A percentile compares a stretch with the other conserved stretches of the same genome.
These are phyloP conservation scores for Cutaneotrichosporon cavernicola DNA, from an alignment of 1,284 basidiomycete genomes.

Conservation along the genomic window DNA sequence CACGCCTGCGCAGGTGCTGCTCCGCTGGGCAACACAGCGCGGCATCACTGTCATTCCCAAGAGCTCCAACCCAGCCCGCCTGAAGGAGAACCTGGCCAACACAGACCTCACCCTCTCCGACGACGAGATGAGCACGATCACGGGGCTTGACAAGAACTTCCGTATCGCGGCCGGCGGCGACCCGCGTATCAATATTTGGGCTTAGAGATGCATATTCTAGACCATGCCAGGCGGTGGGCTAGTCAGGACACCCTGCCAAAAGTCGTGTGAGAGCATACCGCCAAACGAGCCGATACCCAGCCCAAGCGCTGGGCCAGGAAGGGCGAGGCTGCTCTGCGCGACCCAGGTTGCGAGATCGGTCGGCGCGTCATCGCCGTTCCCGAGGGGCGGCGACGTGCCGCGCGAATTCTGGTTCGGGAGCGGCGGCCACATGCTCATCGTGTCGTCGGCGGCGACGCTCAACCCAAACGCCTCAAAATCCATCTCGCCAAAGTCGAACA, in stretches of 20 bases:
- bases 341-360: slow-evolving; percentile 10
- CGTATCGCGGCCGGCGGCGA: slow-evolving; percentile 69
- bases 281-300: slow-evolving; percentile 12
- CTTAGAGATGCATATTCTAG: slow-evolving; percentile 50
- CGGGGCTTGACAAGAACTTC: slow-evolving; percentile 63
- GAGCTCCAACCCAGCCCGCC: slow-evolving; percentile 54
- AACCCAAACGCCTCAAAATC: slow-evolving; percentile 24
- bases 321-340: background rate
- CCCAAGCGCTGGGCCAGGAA: slow-evolving; percentile 11
- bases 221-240: slow-evolving; percentile 4
- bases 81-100: slow-evolving; percentile 64
- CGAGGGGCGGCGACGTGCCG: background rate
- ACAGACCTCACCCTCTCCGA: slow-evolving; percentile 62
- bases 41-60: slow-evolving; percentile 69
- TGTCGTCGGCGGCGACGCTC: slow-evolving; percentile 19
- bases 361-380: background rate
- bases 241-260: slow-evolving; percentile 10
- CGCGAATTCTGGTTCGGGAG: background rate
- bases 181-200: slow-evolving; percentile 65
- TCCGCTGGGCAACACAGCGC: slow-evolving; percentile 47
- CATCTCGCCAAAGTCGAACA: slow-evolving; percentile 1
- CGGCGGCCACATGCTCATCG: slow-evolving; percentile 25
- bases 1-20: slow-evolving; percentile 43
- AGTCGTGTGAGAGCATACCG: background rate
- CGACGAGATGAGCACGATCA: slow-evolving; percentile 63